phyloP scores from a whole-genome alignment of 208 protist genomes.

The Blastocrithidia nonstop region DNA sequence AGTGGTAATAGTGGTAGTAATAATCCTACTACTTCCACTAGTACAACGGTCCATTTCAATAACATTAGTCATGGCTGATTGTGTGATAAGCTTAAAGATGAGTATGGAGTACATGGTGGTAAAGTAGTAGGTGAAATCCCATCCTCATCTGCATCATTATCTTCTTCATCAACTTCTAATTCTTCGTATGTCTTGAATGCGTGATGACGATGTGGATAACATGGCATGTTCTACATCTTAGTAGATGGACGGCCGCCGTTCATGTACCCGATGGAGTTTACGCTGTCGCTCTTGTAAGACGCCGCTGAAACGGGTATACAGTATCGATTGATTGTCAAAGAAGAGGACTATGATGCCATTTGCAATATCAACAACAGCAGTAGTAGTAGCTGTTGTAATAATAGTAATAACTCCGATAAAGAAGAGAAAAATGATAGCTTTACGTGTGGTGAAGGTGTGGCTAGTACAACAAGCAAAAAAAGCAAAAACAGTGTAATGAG shows the following conservation, averaged over 20 bases:
- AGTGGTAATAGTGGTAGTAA: too few species aligned
- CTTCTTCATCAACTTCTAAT: too few species aligned
- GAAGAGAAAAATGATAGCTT: too few species aligned
- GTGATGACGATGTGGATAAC: slow-evolving; percentile 66
- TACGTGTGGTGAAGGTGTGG: not conserved
- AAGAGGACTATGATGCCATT: too few species aligned
- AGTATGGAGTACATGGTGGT: slow-evolving; percentile 45
- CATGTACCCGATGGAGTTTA: slow-evolving; percentile 56
- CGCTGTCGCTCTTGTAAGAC: slow-evolving; percentile 44
- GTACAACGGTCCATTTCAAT: too few species aligned
- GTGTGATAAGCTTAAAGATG: slow-evolving; percentile 34
- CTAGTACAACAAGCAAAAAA: too few species aligned
- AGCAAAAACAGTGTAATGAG: too few species aligned
- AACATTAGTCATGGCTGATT: slow-evolving; percentile 73
- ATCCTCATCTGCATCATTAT: too few species aligned
- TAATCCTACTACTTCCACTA: too few species aligned
- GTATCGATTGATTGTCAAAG: slow-evolving; percentile 38
- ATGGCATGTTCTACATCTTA: slow-evolving; percentile 50
- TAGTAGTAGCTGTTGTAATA: not conserved
- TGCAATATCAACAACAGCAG: not conserved
- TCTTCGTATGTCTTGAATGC: too few species aligned
- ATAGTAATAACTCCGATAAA: not conserved
- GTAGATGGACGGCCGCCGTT: slow-evolving; percentile 52
- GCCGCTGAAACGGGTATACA: slow-evolving; percentile 48
- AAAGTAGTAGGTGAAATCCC: too few species aligned